Evolutionary conservation across 2,329 filamentous ascomycete genomes (phyloP).

Genomic region (Monascus ruber): DNA sequence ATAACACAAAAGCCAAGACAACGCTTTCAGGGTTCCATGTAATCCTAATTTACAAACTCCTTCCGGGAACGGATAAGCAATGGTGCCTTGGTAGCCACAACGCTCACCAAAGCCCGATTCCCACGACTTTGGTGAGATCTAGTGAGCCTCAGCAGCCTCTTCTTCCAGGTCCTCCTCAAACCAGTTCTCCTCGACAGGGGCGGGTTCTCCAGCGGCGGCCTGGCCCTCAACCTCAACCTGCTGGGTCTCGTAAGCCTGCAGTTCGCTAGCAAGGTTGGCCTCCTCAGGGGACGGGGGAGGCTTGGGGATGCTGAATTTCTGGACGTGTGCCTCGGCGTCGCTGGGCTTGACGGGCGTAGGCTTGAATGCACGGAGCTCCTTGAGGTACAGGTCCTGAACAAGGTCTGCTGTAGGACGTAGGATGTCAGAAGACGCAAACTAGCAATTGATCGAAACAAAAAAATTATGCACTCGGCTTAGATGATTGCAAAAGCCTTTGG

Average conservation of each 20-base stretch:
- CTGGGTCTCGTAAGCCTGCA: constrained; percentile 91
- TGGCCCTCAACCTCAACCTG: constrained; percentile 90
- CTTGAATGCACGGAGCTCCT: constrained; percentile 95
- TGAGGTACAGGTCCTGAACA: constrained; percentile 95
- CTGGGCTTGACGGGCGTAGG: constrained; percentile 66
- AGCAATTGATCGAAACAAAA: too few species aligned
- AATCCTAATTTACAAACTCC: constrained; percentile 18
- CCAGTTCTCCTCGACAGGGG: constrained; percentile 60
- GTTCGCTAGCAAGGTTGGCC: constrained; percentile 76
- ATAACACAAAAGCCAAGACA: neutral
- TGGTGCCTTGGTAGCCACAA: constrained; percentile 9
- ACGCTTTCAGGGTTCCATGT: constrained; percentile 7
- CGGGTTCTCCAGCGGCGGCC: constrained; percentile 50
- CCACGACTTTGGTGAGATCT: constrained; percentile 20
- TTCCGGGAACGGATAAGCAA: constrained; percentile 14
- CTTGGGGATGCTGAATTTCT: constrained; percentile 71
- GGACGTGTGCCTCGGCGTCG: constrained; percentile 82
- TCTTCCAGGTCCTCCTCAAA: constrained; percentile 62
- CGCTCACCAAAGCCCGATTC: constrained; percentile 15
- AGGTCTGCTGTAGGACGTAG: constrained; percentile 69
- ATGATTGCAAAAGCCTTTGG: neutral
- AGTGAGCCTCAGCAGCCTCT: constrained; percentile 35
- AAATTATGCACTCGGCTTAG: neutral
- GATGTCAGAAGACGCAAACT: constrained; percentile 1
- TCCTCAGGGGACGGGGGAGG: constrained; percentile 85